These are phyloP conservation scores for Penicillium herquei DNA, from an alignment of 495 filamentous ascomycete genomes.

Conservation along the genomic window DNA sequence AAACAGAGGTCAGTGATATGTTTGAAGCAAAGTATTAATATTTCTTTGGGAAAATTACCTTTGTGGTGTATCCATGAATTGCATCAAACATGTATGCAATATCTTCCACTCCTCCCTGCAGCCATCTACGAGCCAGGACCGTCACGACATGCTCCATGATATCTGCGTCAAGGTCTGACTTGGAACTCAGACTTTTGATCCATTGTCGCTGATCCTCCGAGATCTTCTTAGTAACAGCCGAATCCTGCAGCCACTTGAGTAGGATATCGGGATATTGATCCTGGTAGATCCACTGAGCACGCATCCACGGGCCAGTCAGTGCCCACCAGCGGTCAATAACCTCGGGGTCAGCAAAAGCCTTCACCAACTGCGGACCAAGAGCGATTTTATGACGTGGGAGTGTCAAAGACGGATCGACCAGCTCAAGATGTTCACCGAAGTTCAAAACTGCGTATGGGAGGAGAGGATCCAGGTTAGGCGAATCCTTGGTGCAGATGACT, in stretches of 20 bases:
- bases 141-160: slow-evolving; percentile 16
- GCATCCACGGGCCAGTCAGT: background rate
- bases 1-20: background rate
- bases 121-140: slow-evolving; percentile 14
- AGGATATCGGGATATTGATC: slow-evolving; percentile 7
- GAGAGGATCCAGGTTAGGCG: background rate
- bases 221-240: slow-evolving; percentile 18
- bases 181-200: slow-evolving; percentile 20
- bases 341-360: slow-evolving; percentile 8
- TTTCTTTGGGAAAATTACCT: slow-evolving; percentile 8
- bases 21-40: background rate
- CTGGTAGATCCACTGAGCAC: slow-evolving; percentile 6
- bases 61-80: slow-evolving; percentile 15
- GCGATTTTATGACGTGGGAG: slow-evolving; percentile 10
- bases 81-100: slow-evolving; percentile 1
- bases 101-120: background rate
- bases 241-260: slow-evolving; percentile 21
- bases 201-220: slow-evolving; percentile 9
- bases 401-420: slow-evolving; percentile 10
- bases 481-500: background rate
- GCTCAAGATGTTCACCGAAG: slow-evolving; percentile 9
- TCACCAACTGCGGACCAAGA: slow-evolving; percentile 15
- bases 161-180: slow-evolving; percentile 22
- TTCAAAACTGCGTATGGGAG: background rate
- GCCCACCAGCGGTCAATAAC: slow-evolving; percentile 15